phyloP scores from a whole-genome alignment of 2,329 filamentous ascomycete species.

The Nannizziopsis barbatae region DNA sequence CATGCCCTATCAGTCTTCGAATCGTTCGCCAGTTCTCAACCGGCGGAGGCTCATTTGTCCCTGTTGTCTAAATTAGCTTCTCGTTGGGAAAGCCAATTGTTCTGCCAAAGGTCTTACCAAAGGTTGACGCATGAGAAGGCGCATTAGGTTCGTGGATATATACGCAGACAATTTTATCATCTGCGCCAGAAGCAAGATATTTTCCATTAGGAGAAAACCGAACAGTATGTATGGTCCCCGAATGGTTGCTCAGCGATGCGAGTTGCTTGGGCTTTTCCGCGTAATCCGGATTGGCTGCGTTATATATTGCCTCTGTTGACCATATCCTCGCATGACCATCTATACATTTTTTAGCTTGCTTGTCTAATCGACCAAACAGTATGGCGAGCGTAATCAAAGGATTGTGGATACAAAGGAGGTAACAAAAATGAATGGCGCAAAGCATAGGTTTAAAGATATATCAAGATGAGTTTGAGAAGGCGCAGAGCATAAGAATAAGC shows the following conservation, averaged over 20 bases:
- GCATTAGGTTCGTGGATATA: conserved; percentile 80
- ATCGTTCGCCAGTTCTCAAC: conserved; percentile 98
- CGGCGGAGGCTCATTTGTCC: conserved; percentile 76
- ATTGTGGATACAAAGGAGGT: neutral
- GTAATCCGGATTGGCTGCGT: conserved; percentile 60
- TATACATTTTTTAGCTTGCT: conserved; percentile 23
- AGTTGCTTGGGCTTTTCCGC: conserved; percentile 74
- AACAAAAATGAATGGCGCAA: conserved; percentile 13
- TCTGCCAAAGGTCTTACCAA: conserved; percentile 47
- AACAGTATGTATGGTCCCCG: conserved; percentile 92
- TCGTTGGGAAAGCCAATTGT: conserved; percentile 14
- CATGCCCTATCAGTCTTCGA: conserved; percentile 84
- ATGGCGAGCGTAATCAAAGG: no score
- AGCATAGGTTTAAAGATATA: neutral
- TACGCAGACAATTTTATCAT: conserved; percentile 98
- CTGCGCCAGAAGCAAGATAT: conserved; percentile 91
- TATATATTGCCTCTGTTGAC: conserved; percentile 89
- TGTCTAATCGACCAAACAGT: neutral
- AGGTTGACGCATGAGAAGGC: conserved; percentile 63
- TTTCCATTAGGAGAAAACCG: conserved; percentile 92
- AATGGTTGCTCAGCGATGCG: conserved; percentile 96
- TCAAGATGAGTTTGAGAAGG: no score
- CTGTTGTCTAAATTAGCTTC: conserved; percentile 29
- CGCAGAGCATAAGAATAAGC: no score
- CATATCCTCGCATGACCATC: conserved; percentile 96